Conservation (phyloP, 164 flowering plant species). For the Dillenia suffruticosa region DNA sequence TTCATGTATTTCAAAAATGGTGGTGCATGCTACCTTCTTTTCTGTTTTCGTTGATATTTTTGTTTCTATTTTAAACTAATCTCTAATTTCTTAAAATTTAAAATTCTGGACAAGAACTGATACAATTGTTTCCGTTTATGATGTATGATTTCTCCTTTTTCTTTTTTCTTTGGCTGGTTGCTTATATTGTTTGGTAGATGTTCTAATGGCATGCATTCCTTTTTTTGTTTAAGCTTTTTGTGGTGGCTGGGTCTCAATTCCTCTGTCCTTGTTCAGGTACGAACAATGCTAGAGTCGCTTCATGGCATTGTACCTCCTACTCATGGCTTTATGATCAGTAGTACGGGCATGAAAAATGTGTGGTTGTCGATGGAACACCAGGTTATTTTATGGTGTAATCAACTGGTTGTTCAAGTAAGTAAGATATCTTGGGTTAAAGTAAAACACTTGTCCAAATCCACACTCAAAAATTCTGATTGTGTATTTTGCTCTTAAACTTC, state of each 20-base stretch:
- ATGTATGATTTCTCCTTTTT: too few species aligned
- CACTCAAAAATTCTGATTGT: conserved; percentile 12
- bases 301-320: conserved; percentile 90
- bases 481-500: conserved; percentile 16
- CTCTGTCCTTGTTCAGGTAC: conserved; percentile 45
- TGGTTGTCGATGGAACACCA: conserved; percentile 99
- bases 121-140: too few species aligned
- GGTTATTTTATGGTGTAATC: conserved; percentile 97
- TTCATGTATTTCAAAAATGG: too few species aligned
- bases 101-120: too few species aligned
- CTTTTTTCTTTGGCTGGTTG: too few species aligned
- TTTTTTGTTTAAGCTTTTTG: not conserved
- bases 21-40: too few species aligned
- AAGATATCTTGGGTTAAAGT: conserved; percentile 6
- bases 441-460: not conserved
- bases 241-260: not conserved
- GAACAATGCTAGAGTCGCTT: conserved; percentile 78
- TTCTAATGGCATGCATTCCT: too few species aligned
- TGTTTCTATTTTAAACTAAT: too few species aligned
- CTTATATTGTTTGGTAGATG: too few species aligned
- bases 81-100: too few species aligned
- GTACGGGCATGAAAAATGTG: conserved; percentile 83
- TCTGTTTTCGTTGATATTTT: too few species aligned
- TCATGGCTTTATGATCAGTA: conserved; percentile 84
- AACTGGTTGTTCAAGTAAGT: conserved; percentile 88